These are phyloP conservation scores for Atkinsonella hypoxylon DNA, from an alignment of 2,329 filamentous ascomycete species.

Conservation along the genomic window DNA sequence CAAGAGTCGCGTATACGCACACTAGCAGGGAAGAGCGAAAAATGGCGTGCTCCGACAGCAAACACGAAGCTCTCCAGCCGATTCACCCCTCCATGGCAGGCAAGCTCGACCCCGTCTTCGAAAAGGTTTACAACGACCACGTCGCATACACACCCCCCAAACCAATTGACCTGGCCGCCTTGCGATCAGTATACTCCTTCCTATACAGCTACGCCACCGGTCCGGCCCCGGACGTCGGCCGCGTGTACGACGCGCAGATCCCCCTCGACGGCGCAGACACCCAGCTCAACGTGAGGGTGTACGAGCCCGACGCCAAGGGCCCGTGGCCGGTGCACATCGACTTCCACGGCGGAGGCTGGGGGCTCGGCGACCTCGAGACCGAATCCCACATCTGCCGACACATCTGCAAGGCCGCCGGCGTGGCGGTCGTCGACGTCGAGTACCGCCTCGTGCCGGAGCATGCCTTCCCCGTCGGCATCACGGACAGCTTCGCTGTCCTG, in stretches of 20 bases:
- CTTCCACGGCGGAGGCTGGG: slow-evolving; percentile 38
- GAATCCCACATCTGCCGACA: slow-evolving; percentile 37
- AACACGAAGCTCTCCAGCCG: slow-evolving; percentile 33
- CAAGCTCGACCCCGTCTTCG: slow-evolving; percentile 33
- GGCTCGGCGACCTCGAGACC: slow-evolving; percentile 35
- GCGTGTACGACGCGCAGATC: slow-evolving; percentile 25
- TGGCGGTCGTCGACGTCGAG: slow-evolving; percentile 37
- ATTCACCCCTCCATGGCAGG: slow-evolving; percentile 34
- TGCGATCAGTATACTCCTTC: slow-evolving; percentile 29
- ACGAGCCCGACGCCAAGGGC: slow-evolving; percentile 27
- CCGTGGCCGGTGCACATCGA: slow-evolving; percentile 36
- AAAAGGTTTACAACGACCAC: slow-evolving; percentile 35
- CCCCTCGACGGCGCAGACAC: slow-evolving; percentile 16
- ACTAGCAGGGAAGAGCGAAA: neutral
- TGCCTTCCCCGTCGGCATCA: slow-evolving; percentile 33
- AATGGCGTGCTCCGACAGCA: slow-evolving; percentile 2
- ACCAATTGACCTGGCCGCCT: slow-evolving; percentile 26
- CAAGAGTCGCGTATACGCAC: too few species aligned
- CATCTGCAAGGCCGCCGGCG: slow-evolving; percentile 29
- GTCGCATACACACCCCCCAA: slow-evolving; percentile 27
- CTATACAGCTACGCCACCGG: slow-evolving; percentile 33
- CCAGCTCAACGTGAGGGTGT: slow-evolving; percentile 26
- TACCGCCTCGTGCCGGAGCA: slow-evolving; percentile 40
- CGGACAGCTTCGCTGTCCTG: slow-evolving; percentile 36
- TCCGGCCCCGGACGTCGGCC: slow-evolving; percentile 27